These are phyloP conservation scores for Cupressus sempervirens DNA, from an alignment of 75 land plant genomes.

Conservation along the genomic window DNA sequence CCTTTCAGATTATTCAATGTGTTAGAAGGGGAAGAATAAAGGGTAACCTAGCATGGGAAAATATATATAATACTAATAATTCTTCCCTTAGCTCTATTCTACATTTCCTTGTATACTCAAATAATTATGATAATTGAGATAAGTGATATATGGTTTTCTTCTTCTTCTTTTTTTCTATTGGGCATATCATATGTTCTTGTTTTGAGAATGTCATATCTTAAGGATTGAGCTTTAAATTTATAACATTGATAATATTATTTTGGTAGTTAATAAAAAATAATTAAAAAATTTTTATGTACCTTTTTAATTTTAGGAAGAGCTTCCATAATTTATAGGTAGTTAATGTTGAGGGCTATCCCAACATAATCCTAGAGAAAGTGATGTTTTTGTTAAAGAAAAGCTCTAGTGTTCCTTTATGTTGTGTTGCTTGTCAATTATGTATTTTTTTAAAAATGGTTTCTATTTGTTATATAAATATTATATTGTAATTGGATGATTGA, in stretches of 20 bases:
- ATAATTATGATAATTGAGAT: background rate
- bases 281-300: background rate
- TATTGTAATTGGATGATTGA: no score
- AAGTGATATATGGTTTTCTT: background rate
- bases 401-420: background rate
- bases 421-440: background rate
- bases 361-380: no score
- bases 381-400: background rate
- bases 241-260: background rate
- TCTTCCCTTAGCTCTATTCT: background rate
- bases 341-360: no score
- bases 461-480: background rate
- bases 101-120: background rate
- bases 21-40: slow-evolving; percentile 53
- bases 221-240: background rate
- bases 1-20: slow-evolving; percentile 72
- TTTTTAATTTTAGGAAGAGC: background rate
- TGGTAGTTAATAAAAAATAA: background rate
- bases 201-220: background rate
- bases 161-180: background rate
- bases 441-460: background rate
- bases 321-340: no score
- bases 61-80: background rate
- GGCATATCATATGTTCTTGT: background rate
- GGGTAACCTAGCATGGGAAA: slow-evolving; percentile 1